Conservation (phyloP, 495 filamentous ascomycete species). For the Penicillium psychrofluorescens region DNA sequence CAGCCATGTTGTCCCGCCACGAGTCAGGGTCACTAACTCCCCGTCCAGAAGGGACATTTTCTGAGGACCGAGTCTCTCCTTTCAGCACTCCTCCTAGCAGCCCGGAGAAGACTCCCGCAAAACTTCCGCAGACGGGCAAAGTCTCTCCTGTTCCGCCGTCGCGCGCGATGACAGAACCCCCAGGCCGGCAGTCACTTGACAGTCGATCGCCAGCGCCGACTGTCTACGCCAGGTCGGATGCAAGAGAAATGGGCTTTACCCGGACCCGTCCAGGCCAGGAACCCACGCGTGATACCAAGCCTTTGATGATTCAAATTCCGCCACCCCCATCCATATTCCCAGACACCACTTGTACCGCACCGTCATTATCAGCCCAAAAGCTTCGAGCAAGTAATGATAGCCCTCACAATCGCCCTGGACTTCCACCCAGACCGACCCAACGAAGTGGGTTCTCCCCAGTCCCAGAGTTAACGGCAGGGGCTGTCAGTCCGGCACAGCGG, state of each 20-base stretch:
- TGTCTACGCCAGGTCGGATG: conserved; percentile 8
- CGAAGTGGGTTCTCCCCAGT: conserved; percentile 22
- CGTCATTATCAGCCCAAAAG: conserved; percentile 20
- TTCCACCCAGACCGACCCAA: conserved; percentile 47
- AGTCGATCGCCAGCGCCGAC: conserved; percentile 13
- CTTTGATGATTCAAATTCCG: conserved; percentile 31
- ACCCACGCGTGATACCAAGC: conserved; percentile 21
- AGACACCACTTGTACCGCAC: conserved; percentile 15
- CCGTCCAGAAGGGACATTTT: conserved; percentile 19
- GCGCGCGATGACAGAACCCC: conserved; percentile 15
- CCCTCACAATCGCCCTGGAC: conserved; percentile 48
- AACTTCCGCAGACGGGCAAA: conserved; percentile 9
- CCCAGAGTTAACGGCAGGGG: conserved; percentile 16
- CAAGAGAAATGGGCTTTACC: conserved; percentile 24
- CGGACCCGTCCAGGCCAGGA: conserved; percentile 18
- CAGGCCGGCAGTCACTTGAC: conserved; percentile 20
- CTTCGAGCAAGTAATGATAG: conserved; percentile 18
- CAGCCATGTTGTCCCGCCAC: conserved; percentile 25
- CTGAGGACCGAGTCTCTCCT: conserved; percentile 62
- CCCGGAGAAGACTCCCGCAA: conserved; percentile 46
- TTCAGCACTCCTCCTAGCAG: conserved; percentile 87
- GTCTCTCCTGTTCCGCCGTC: conserved; percentile 6
- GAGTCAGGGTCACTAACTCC: conserved; percentile 29
- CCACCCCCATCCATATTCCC: conserved; percentile 9
- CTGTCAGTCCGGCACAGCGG: conserved; percentile 8